Percentiles rank a stretch among this genome's conserved stretches.
Conservation (phyloP, 148 eudicot genomes). For the Rhododendron ovatum region DNA sequence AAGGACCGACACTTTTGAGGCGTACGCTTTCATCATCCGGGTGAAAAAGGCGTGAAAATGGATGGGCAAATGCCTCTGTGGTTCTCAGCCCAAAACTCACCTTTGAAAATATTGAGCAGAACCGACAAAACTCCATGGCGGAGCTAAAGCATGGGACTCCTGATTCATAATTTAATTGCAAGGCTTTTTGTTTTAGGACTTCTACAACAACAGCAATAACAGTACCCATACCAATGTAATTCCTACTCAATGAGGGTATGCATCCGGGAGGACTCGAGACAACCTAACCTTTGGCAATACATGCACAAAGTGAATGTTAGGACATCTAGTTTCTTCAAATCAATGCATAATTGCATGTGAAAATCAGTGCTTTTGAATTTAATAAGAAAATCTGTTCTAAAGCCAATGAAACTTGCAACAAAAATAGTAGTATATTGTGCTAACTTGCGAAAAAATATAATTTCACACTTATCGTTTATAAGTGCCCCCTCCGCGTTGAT, state of each 20-base stretch:
- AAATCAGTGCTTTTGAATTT: not conserved
- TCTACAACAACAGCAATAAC: not conserved
- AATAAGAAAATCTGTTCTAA: not conserved
- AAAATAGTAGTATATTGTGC: not conserved
- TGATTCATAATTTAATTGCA: not conserved
- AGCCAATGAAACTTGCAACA: not conserved
- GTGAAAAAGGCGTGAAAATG: not conserved
- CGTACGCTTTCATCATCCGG: not conserved
- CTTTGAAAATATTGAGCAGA: not conserved
- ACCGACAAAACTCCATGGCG: not conserved
- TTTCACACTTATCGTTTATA: not conserved
- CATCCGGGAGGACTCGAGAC: not conserved
- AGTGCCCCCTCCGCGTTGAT: not conserved
- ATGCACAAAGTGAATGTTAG: not conserved
- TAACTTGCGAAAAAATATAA: not conserved
- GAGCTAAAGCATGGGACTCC: not conserved
- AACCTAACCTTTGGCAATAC: not conserved
- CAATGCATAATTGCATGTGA: not conserved
- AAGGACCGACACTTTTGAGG: not conserved
- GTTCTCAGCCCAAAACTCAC: not conserved
- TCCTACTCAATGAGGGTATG: not conserved
- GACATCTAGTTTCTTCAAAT: not conserved
- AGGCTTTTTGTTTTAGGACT: not conserved
- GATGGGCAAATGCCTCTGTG: not conserved
- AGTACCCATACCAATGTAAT: not conserved